Conservation (phyloP, 129 eudicot genomes). For the Helichrysum umbraculigerum region DNA sequence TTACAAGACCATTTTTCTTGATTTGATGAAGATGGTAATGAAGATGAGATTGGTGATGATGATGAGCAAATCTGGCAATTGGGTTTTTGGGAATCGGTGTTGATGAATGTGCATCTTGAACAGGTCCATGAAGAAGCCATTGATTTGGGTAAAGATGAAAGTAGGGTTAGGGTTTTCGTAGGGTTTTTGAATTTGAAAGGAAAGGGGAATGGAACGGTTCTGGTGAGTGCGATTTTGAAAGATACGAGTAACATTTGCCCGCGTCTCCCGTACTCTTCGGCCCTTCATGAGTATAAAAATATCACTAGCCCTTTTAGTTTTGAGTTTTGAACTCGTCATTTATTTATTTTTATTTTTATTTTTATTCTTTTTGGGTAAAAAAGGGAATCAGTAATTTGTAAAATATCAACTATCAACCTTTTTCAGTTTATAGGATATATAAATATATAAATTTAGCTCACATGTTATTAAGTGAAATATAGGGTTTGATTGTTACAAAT, state of each 20-base stretch:
- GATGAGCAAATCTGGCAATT: constrained; percentile 72
- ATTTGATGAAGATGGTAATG: constrained; percentile 39
- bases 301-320: no score
- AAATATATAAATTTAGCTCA: no score
- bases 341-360: no score
- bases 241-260: constrained; percentile 22
- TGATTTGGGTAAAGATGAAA: constrained; percentile 20
- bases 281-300: neutral
- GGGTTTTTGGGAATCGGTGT: constrained; percentile 54
- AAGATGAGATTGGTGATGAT: constrained; percentile 32
- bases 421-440: no score
- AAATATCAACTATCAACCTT: no score
- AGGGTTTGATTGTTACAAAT: no score
- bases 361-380: no score
- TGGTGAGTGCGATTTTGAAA: constrained; percentile 33
- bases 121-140: constrained; percentile 71
- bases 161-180: constrained; percentile 31
- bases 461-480: no score
- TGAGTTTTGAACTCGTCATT: no score
- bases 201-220: constrained; percentile 19
- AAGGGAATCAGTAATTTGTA: no score
- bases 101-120: constrained; percentile 76
- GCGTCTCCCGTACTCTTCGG: constrained; percentile 16
- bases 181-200: constrained; percentile 31
- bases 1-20: constrained; percentile 75